phyloP scores from a whole-genome alignment of 2,329 filamentous ascomycete species.

The Fusarium devonianum region DNA sequence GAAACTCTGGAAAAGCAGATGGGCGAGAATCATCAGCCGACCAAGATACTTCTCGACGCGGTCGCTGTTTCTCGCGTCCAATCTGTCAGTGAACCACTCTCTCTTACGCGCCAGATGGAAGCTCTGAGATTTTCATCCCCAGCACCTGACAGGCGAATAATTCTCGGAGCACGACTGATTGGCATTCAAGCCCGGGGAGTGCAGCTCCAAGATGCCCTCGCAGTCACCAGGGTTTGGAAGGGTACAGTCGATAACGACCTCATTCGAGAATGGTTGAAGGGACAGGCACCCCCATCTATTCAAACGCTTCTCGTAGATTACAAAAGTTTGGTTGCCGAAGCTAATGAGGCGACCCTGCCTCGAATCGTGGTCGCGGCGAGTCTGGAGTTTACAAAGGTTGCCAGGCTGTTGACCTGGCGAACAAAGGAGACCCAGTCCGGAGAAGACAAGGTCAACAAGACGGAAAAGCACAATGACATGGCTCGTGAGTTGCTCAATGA shows the following conservation, averaged over 20 bases:
- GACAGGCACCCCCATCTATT: background rate
- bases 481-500: background rate
- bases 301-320: background rate
- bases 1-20: conserved; percentile 11
- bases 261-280: background rate
- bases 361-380: background rate
- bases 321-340: background rate
- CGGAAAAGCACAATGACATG: background rate
- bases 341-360: background rate
- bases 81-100: background rate
- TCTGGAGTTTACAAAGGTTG: background rate
- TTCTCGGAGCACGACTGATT: background rate
- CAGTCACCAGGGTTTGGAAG: background rate
- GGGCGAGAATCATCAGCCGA: conserved; percentile 6
- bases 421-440: background rate
- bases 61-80: background rate
- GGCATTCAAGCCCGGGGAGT: background rate
- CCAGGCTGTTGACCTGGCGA: background rate
- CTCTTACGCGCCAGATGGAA: background rate
- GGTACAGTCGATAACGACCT: background rate
- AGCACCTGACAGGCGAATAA: background rate
- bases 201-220: conserved; percentile 1
- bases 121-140: background rate
- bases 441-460: background rate
- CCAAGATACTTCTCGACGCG: conserved; percentile 4